Evolutionary conservation across 345 rosid species (phyloP), one percentile per base, ranked within the genome.

Genomic region (Boechera retrofracta): DNA sequence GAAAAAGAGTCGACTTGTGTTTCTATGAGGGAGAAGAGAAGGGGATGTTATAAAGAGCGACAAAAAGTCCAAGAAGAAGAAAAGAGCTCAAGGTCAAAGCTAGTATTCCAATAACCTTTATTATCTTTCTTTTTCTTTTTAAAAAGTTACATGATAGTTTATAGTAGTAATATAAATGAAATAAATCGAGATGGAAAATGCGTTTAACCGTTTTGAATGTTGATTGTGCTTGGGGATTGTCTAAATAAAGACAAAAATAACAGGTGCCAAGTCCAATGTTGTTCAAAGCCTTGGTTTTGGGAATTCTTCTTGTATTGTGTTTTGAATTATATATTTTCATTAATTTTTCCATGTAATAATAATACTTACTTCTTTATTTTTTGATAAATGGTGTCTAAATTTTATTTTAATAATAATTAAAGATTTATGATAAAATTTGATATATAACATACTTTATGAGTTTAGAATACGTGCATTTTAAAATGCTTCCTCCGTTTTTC

Each of bases 221-320:
- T 12, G 44, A 72, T 52, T 26, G 21, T 51, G 74, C 65, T 29
- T 73, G 52, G 78, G 78, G 78, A 72, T 78, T 78, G 77, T 73
- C 57, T 73, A 72, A 67, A 47, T 7, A 8, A 12, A 49, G 68
- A 72, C 53, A 55, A 71, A 32, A 62, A 35, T 33, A 29, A 35
- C 55, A 42, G 56, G 42, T 74, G 49, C 60, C 42, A 52, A 59
- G 64, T 54, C 72, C 76, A 70, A 70, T 77, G 80, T 71, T 71
- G 76, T 77, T 77, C 80, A 71, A 77, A 64, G 80, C 80, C 64
- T 76, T 55, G 81, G 77, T 71, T 78, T 72, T 66, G 48, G 54
- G 72, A 64, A 71, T 38, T 64, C 33, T 73, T 54, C 35, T 64
- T n/a, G 31, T 18, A 13, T 56, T 71, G 54, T 65, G 44, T 56